Conservation (phyloP, 2,329 filamentous ascomycete genomes). For the Monosporascus sp. region DNA sequence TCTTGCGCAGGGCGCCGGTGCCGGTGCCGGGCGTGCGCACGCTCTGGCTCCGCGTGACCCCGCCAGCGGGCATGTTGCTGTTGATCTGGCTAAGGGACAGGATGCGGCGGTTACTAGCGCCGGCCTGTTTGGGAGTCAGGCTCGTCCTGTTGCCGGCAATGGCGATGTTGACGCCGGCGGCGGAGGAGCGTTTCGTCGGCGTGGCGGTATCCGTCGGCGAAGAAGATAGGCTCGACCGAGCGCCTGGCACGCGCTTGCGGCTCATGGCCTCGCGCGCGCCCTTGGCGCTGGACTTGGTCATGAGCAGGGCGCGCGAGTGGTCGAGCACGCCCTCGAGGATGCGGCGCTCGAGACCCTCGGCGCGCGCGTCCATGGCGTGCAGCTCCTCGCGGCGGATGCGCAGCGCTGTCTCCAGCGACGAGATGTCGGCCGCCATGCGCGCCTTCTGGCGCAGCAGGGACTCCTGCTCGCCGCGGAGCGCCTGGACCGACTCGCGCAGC, state of each 20-base stretch:
- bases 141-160: constrained; percentile 47
- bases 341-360: constrained; percentile 82
- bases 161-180: constrained; percentile 17
- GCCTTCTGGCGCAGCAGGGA: constrained; percentile 72
- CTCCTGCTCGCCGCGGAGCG: constrained; percentile 65
- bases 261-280: constrained; percentile 49
- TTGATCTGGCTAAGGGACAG: constrained; percentile 87
- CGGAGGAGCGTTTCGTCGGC: neutral
- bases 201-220: constrained; percentile 9
- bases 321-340: constrained; percentile 96
- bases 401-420: constrained; percentile 84
- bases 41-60: constrained; percentile 72
- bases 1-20: constrained; percentile 53
- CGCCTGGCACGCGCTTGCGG: constrained; percentile 46
- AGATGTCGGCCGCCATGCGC: constrained; percentile 77
- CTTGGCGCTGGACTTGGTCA: constrained; percentile 55
- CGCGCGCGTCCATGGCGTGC: constrained; percentile 81
- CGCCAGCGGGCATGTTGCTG: constrained; percentile 60
- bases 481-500: constrained; percentile 49
- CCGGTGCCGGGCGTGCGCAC: constrained; percentile 55
- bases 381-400: constrained; percentile 87
- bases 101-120: constrained; percentile 66
- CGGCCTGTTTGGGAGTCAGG: constrained; percentile 38
- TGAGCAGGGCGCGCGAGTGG: constrained; percentile 85
- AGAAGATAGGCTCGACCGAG: constrained; percentile 36